Evolutionary conservation across 768 basidiomycete species (phyloP).

Genomic region (Boletus sp.): DNA sequence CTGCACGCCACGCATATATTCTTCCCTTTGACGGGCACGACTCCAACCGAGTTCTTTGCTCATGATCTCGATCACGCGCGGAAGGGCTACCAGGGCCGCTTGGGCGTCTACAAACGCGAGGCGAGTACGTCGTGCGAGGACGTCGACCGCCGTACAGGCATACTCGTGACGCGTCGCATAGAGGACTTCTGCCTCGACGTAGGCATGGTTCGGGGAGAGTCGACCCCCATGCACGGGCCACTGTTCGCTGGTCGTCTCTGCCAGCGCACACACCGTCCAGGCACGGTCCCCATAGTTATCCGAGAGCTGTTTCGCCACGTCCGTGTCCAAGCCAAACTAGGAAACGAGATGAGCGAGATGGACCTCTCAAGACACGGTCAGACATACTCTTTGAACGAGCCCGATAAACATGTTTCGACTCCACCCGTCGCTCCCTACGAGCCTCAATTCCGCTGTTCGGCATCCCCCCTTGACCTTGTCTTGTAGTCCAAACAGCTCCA

Average conservation of each 20-base stretch:
- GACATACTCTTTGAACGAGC: slow-evolving; percentile 79
- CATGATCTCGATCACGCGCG: slow-evolving; percentile 91
- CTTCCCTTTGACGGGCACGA: slow-evolving; percentile 49
- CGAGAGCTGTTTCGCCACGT: slow-evolving; percentile 91
- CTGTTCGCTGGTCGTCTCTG: slow-evolving; percentile 67
- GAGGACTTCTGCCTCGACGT: slow-evolving; percentile 90
- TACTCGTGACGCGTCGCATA: slow-evolving; percentile 91
- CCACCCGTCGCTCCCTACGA: slow-evolving; percentile 95
- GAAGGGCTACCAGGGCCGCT: slow-evolving; percentile 80
- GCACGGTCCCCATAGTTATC: slow-evolving; percentile 95
- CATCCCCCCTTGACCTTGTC: slow-evolving; percentile 56
- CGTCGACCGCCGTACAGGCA: slow-evolving; percentile 88
- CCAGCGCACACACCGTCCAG: slow-evolving; percentile 87
- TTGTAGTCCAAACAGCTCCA: slow-evolving; percentile 72
- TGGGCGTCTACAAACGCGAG: slow-evolving; percentile 91
- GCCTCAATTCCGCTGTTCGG: slow-evolving; percentile 74
- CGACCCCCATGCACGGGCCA: slow-evolving; percentile 89
- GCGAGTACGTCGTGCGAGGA: slow-evolving; percentile 90
- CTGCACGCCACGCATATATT: slow-evolving; percentile 55
- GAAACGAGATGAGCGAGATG: neutral
- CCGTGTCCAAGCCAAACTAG: slow-evolving; percentile 86
- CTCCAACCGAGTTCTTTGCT: slow-evolving; percentile 81
- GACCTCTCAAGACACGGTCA: neutral
- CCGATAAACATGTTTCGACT: slow-evolving; percentile 96
- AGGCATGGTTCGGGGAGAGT: slow-evolving; percentile 72